phyloP scores from a whole-genome alignment of 2,329 filamentous ascomycete species.

The Metarhizium anisopliae region DNA sequence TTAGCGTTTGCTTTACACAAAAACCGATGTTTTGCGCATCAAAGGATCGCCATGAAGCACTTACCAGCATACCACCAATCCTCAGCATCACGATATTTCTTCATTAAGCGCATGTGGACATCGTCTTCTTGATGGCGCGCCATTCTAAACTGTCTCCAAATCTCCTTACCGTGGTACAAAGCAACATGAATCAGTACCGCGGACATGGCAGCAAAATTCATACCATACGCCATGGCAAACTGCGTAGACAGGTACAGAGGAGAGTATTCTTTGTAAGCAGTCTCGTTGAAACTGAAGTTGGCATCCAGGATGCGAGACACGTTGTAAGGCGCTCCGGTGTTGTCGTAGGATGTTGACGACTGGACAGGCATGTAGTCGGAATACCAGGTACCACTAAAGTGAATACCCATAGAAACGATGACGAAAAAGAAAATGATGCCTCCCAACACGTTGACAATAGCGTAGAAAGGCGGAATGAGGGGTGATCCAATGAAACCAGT shows the following conservation, averaged over 20 bases:
- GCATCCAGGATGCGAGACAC: slow-evolving; percentile 49
- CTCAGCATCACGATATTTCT: slow-evolving; percentile 49
- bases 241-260: slow-evolving; percentile 56
- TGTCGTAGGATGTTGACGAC: slow-evolving; percentile 54
- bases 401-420: slow-evolving; percentile 47
- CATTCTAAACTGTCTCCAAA: slow-evolving; percentile 45
- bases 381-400: slow-evolving; percentile 49
- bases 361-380: slow-evolving; percentile 54
- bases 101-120: slow-evolving; percentile 52
- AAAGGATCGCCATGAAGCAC: slow-evolving; percentile 19
- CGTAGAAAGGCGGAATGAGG: slow-evolving; percentile 43
- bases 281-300: slow-evolving; percentile 48
- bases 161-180: slow-evolving; percentile 46
- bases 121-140: slow-evolving; percentile 49
- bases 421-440: slow-evolving; percentile 48
- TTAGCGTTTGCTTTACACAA: not conserved
- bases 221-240: slow-evolving; percentile 50
- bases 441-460: slow-evolving; percentile 45
- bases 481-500: slow-evolving; percentile 41
- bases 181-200: slow-evolving; percentile 48
- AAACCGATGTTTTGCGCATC: not conserved
- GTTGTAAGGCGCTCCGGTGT: slow-evolving; percentile 51
- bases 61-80: slow-evolving; percentile 50
- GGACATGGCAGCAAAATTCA: slow-evolving; percentile 59
- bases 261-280: slow-evolving; percentile 54